phyloP scores from a whole-genome alignment of 345 rosid genomes.

The Brassica incana region DNA sequence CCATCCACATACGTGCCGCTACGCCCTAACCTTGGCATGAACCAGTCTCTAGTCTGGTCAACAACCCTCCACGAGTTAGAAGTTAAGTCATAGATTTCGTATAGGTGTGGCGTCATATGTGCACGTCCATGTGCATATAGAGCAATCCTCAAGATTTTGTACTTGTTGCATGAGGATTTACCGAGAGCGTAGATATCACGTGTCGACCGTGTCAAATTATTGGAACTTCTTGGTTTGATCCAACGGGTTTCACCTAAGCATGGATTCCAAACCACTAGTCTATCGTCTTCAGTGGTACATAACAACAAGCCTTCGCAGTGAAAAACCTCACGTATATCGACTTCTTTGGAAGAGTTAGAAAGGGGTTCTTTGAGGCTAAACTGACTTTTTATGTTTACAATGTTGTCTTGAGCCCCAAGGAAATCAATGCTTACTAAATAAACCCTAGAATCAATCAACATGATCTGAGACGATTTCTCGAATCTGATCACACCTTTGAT shows the following conservation, averaged over 20 bases:
- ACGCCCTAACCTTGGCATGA: neutral
- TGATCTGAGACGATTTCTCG: neutral
- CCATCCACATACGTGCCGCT: neutral
- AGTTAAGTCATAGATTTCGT: neutral
- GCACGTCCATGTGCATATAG: neutral
- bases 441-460: neutral
- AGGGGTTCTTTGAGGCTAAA: neutral
- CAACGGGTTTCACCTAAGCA: neutral
- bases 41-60: neutral
- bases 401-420: neutral
- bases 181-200: neutral
- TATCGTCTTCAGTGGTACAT: neutral
- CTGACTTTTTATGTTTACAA: neutral
- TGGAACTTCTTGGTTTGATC: neutral
- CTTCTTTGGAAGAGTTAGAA: neutral
- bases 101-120: neutral
- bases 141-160: neutral
- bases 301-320: neutral
- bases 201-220: neutral
- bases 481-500: neutral
- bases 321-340: neutral
- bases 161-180: neutral
- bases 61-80: neutral
- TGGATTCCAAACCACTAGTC: neutral
- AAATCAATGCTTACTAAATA: neutral